Base-by-base conservation (phyloP, 164 flowering plant genomes). In the Pachysandra terminalis region DNA sequence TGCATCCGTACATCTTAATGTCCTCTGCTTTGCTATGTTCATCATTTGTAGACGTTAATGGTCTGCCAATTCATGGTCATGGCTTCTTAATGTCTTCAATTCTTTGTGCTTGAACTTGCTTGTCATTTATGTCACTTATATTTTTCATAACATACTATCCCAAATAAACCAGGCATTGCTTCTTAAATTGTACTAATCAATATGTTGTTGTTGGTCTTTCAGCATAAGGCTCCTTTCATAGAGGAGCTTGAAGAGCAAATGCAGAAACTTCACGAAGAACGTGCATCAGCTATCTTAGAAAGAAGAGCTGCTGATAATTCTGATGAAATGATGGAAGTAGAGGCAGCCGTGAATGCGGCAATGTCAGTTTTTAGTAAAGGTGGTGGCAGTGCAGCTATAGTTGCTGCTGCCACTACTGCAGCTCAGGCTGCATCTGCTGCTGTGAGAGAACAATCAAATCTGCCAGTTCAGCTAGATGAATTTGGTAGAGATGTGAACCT, bases 221-320 rank as follows among this genome's bases (percentile, higher is more conserved):
- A 96, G 99, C 71, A 88, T 79, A 93, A 90, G 79, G 97, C 93
- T 73, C 87, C 98, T 68, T 88, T 64, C 56, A 90, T 96, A 16
- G 99, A 96, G 81, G 98, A 93, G 73, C 90, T 96, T 67, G 99
- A 93, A 76, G 97, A 86, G 54, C 87, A 86, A 76, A 90, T 90
- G 93, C 91, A 88, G 80, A 83, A 89, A 68, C 88, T 93, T 66
- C 87, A 86, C 65, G 86, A 90, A 78, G 82, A 89, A 37, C 96
- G 90, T 61, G 97, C 98, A 41, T 82, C 84, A 37, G 87, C 90
- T 56, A 73, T 83, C 51, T 22, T 81, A 56, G 90, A 90, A 79
- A 86, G 98, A 75, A 82, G 99, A 82, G 54, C 74, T 59, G 88
- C 88, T 73, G 93, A 93, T 74, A 74, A 77, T 75, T 77, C 86